Evolutionary conservation across 164 flowering plant genomes (phyloP), one percentile per base, ranked within the genome.

Genomic region (Umbellularia californica): DNA sequence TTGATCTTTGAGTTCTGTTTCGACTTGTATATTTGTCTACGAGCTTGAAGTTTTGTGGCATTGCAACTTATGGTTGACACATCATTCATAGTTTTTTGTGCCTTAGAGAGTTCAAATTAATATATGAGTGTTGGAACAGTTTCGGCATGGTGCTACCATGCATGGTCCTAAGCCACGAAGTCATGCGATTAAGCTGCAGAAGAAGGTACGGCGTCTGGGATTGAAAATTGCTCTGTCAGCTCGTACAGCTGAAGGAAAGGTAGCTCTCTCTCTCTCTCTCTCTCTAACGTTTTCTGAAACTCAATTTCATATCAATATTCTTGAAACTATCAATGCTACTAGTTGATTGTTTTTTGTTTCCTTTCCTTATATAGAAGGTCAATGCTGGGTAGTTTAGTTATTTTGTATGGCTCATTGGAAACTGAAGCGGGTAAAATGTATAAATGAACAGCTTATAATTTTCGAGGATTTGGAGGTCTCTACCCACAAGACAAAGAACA

Each of bases 101-200:
- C 24, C 50, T 3, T 62, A 23, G 55, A 27, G 11, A 24, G 63
- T 50, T 33, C 14, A 12, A 30, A 30, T 68, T 25, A 33, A 55
- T 51, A n/a, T 10, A 52, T 25, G 72, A 20, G 7, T 70, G 10
- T 50, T 20, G 68, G 76, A 77, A 88, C 92, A 95, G 99, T 93
- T 92, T 62, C 86, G 97, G 70, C 87, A 85, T 75, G 99, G 99
- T 82, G 87, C 86, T 72, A 78, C 81, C 64, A 93, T 90, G 97
- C 99, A 95, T 83, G 99, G 97, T 11, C 99, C 99, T 51, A 95
- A 95, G 81, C 98, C 99, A 70, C 83, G 93, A 75, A 93, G 97
- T 79, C 98, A 95, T 90, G 99, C 97, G 64, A 72, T 92, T 70
- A 93, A 93, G 89, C 78, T 90, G 76, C 89, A 95, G 73, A 95